These are phyloP conservation scores for Tetrastigma voinierianum DNA, from an alignment of 164 flowering plant species.

Conservation along the genomic window DNA sequence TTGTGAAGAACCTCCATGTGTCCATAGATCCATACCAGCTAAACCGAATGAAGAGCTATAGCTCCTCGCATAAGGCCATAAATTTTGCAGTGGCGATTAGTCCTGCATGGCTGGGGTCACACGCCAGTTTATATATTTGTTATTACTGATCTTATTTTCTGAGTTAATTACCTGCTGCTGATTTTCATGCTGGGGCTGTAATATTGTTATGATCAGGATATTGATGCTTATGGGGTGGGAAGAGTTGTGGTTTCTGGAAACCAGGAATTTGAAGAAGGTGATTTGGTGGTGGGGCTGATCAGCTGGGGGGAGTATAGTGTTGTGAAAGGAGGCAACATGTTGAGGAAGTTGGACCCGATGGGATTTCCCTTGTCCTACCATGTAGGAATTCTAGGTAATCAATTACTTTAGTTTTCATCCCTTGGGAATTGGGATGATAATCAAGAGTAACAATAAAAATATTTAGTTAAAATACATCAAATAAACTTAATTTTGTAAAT, in stretches of 20 bases:
- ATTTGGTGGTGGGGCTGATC: constrained; percentile 55
- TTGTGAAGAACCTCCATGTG: constrained; percentile 58
- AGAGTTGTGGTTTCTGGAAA: constrained; percentile 65
- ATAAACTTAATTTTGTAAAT: too few species aligned
- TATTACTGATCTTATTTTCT: too few species aligned
- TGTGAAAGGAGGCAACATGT: constrained; percentile 23
- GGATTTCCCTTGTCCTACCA: constrained; percentile 67
- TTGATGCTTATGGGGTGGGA: constrained; percentile 60
- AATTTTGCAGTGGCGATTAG: constrained; percentile 20
- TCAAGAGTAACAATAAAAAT: too few species aligned
- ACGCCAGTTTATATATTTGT: too few species aligned
- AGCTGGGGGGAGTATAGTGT: constrained; percentile 65
- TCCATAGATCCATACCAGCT: constrained; percentile 83
- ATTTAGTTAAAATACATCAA: too few species aligned
- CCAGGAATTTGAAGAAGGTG: constrained; percentile 49
- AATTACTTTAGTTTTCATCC: too few species aligned
- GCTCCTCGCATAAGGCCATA: constrained; percentile 45
- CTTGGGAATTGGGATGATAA: too few species aligned
- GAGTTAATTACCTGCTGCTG: too few species aligned
- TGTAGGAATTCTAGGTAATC: constrained; percentile 61
- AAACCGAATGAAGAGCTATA: constrained; percentile 62
- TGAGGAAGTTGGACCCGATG: constrained; percentile 51
- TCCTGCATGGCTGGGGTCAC: constrained; percentile 49
- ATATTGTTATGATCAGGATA: constrained; percentile 32
- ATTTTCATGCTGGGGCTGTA: neutral